Base-by-base conservation (phyloP, 129 eudicot species). In the Glebionis coronaria region DNA sequence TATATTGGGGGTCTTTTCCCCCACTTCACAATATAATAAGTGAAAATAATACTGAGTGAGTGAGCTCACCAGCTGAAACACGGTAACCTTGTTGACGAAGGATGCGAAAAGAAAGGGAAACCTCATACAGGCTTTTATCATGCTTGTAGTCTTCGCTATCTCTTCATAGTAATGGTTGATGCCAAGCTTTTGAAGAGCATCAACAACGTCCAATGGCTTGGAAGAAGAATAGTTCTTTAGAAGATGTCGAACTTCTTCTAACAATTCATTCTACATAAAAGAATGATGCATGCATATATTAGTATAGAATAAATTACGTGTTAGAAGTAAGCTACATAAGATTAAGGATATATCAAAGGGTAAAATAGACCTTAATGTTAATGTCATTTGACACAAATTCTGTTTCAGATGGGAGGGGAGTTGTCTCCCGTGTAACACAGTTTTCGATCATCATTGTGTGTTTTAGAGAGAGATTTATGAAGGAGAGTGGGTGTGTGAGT, bases 31-130 rank as follows among this genome's bases (percentile, higher is more conserved):
- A n/a, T 4, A 31, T 8, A 31, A 31, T 31, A 31, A 54, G 11
- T 18, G 21, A 54, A 54, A 19, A 19, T 6, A 56, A 19, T 35
- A 23, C 38, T 1, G 7, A 29, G 1, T 49, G 12, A 0, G 21
- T 12, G 12, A 15, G 61, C 68, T 18, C 56, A 85, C 96, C 85
- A 56, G 85, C 57, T 7, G 79, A 19, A 28, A 86, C 77, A 56
- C 67, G 9, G 76, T 81, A 78, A 25, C 90, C 95, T 21, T 80
- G 54, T 59, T 90, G 91, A 71, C 97, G 78, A 13, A 90, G 67
- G 47, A 90, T 63, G 9, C 91, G 79, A 62, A 90, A 89, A 51
- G 9, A 44, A 9, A 69, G 75, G 1, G 94, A 80, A 77, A 73
- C 77, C 21, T 72, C 78, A 9, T 12, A 65, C 38, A 84, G 89